These are phyloP conservation scores for Capronia epimyces DNA, from an alignment of 2,329 filamentous ascomycete genomes.

Conservation along the genomic window DNA sequence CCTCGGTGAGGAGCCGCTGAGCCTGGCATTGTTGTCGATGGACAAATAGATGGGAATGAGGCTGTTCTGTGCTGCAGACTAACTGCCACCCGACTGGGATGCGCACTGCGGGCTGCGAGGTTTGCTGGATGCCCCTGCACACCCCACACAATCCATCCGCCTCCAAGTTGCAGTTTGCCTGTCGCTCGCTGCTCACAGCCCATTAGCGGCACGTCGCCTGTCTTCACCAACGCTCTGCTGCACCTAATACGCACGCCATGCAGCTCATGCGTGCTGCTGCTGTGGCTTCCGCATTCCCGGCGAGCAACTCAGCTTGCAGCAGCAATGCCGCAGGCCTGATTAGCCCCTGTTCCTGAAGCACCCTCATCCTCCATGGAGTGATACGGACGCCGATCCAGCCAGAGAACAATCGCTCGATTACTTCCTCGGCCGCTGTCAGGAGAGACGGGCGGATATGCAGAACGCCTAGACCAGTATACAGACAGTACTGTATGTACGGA, in stretches of 20 bases:
- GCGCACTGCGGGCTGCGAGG: too few relatives aligned
- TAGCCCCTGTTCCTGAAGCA: not conserved
- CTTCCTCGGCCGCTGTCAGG: not conserved
- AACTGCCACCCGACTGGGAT: too few relatives aligned
- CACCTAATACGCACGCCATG: not conserved
- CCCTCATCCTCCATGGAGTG: not conserved
- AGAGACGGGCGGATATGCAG: too few relatives aligned
- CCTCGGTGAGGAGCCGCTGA: not conserved
- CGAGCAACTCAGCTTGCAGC: not conserved
- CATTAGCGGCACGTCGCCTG: not conserved
- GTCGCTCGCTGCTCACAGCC: too few relatives aligned
- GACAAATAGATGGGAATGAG: not conserved
- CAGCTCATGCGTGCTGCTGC: slow-evolving; percentile 1
- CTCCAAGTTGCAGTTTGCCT: too few relatives aligned
- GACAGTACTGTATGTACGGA: too few relatives aligned
- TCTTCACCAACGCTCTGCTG: not conserved
- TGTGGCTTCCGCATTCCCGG: not conserved
- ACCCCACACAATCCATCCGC: not conserved
- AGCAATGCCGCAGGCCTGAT: not conserved
- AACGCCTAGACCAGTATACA: too few relatives aligned
- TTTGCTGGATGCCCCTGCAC: too few relatives aligned
- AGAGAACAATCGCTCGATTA: not conserved
- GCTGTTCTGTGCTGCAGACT: slow-evolving; percentile 3
- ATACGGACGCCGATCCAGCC: not conserved
- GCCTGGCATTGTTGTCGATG: not conserved